A percentile compares a stretch with the other conserved stretches of the same genome.
Conservation (phyloP, 768 basidiomycete species). For the Dendrothele bispora region DNA sequence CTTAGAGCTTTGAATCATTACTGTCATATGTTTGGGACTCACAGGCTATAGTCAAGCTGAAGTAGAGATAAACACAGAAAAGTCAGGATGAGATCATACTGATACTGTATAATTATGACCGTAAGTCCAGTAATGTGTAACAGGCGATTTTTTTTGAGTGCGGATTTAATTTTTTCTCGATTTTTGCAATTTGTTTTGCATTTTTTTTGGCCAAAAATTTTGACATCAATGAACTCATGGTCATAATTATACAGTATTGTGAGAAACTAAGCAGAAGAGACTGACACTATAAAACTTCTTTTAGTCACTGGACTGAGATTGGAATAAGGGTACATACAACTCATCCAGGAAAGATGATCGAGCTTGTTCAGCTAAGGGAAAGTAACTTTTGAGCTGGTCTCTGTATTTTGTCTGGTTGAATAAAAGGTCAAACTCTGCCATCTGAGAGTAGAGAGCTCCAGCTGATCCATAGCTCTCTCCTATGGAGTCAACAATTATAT, state of each 20-base stretch:
- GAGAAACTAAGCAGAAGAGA: neutral
- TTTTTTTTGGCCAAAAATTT: no score
- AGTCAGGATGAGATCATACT: neutral
- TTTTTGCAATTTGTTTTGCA: no score
- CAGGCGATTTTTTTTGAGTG: no score
- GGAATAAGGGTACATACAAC: neutral
- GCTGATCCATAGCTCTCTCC: constrained; percentile 5
- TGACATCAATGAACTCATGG: no score
- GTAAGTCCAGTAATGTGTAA: no score
- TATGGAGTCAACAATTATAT: neutral
- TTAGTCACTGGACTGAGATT: neutral
- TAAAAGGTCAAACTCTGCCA: constrained; percentile 14
- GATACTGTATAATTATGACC: no score
- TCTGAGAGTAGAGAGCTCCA: constrained; percentile 5
- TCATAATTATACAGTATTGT: no score
- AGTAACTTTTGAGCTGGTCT: neutral
- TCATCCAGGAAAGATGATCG: neutral
- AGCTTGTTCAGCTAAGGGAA: neutral
- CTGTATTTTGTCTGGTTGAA: constrained; percentile 9
- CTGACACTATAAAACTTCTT: neutral
- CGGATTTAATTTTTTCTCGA: no score
- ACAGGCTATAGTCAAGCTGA: constrained; percentile 5
- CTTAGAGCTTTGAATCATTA: neutral
- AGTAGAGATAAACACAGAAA: neutral
- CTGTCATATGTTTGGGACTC: neutral